Evolutionary conservation across 192 early-diverging fungal species (phyloP), one percentile per base, ranked within the genome.

Genomic region (Backusella westeae): DNA sequence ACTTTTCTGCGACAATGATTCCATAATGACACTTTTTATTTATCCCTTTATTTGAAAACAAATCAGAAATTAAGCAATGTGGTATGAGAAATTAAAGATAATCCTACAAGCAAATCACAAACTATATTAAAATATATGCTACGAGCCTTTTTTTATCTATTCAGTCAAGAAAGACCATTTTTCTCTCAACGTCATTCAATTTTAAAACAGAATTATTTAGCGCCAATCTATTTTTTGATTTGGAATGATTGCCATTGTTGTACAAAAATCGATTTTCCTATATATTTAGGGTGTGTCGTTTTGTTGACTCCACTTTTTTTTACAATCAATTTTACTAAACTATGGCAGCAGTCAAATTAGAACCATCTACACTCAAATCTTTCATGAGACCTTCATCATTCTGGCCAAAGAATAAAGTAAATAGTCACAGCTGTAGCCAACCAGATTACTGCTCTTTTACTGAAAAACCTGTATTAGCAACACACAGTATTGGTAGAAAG

Each of bases 291-390:
- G 12, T 63, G 21, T 26, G 8, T 29, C 12, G 56, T 12, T 63
- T 53, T 63, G 9, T 23, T 63, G 12, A 63, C 29, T 29, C 8
- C 56, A 29, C 23, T n/a, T 63, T 63, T 59, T 63, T 12, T 12
- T 26, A 29, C 8, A 9, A 29, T 8, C 23, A 14, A 46, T 10
- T 5, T 4, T 71, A 42, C 12, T 15, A 69, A 69, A 32, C 32
- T 49, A 71, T 71, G 38, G 12, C 69, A 41, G 42, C 29, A 26
- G 15, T 19, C 39, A 32, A 10, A 19, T n/a, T 26, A 39, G 21
- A 36, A 71, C 3, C 68, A 72, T 63, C 72, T 21, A 59, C 26
- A 56, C 59, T 56, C 35, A 53, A 73, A 23, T 63, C 53, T 38
- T 63, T 73, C 21, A 53, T 73, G 32, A 73, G 14, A 63, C 53